phyloP scores from a whole-genome alignment of 495 filamentous ascomycete genomes.

The Aspergillus ellipticus region DNA sequence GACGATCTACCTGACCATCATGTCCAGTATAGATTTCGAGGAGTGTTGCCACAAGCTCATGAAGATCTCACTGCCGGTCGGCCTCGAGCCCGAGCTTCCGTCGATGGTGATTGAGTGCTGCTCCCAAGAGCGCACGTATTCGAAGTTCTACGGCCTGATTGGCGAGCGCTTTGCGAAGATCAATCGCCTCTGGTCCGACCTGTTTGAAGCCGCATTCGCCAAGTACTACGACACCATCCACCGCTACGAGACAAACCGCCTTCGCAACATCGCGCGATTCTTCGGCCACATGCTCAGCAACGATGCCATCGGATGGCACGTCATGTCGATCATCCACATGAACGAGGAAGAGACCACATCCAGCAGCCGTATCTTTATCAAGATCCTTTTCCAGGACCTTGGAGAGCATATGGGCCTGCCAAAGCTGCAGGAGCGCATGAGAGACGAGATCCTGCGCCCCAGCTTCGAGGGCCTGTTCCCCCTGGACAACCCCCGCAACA shows the following conservation, averaged over 20 bases:
- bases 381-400: conserved; percentile 93
- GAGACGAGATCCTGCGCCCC: conserved; percentile 71
- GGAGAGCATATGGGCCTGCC: conserved; percentile 80
- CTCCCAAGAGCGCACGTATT: conserved; percentile 90
- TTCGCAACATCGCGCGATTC: conserved; percentile 92
- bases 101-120: conserved; percentile 97
- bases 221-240: conserved; percentile 98
- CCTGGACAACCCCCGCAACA: conserved; percentile 76
- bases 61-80: conserved; percentile 84
- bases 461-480: conserved; percentile 89
- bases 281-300: conserved; percentile 86
- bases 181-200: conserved; percentile 88
- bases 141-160: conserved; percentile 92
- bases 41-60: conserved; percentile 94
- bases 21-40: conserved; percentile 91
- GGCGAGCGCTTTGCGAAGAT: conserved; percentile 94
- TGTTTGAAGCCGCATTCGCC: conserved; percentile 82
- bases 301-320: conserved; percentile 90
- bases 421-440: conserved; percentile 69
- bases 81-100: conserved; percentile 83
- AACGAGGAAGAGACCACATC: conserved; percentile 98
- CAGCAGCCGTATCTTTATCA: conserved; percentile 94
- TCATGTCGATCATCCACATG: conserved; percentile 75
- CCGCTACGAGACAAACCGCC: conserved; percentile 87
- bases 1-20: conserved; percentile 96